phyloP scores from a whole-genome alignment of 768 basidiomycete species.

The Hemileccinum rubropunctum region DNA sequence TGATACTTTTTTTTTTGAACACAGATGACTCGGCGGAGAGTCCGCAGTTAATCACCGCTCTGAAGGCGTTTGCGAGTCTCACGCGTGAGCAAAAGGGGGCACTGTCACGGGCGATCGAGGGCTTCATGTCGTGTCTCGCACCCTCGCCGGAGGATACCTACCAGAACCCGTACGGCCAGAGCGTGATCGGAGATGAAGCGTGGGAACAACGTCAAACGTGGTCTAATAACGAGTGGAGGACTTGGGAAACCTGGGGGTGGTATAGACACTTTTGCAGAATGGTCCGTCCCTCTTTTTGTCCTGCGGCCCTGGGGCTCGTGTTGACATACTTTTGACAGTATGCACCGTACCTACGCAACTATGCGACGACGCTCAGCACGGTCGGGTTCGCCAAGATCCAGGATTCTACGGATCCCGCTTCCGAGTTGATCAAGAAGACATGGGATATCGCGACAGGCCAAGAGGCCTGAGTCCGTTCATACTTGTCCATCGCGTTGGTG shows the following conservation, averaged over 20 bases:
- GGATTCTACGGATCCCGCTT: constrained; percentile 53
- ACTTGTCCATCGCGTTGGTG: neutral
- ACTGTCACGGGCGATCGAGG: constrained; percentile 67
- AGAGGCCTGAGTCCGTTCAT: constrained; percentile 28
- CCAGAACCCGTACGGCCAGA: constrained; percentile 50
- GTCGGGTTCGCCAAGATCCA: constrained; percentile 69
- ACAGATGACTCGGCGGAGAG: constrained; percentile 56
- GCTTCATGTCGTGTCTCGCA: constrained; percentile 67
- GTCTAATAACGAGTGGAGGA: constrained; percentile 73
- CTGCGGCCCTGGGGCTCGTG: neutral
- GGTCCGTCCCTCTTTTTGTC: constrained; percentile 44
- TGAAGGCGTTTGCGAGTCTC: constrained; percentile 73
- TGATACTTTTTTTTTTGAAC: neutral
- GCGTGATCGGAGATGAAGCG: constrained; percentile 59
- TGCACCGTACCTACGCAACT: constrained; percentile 74
- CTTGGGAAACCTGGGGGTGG: constrained; percentile 91
- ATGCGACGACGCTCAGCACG: constrained; percentile 64
- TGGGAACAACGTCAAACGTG: constrained; percentile 73
- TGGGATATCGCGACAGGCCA: constrained; percentile 74
- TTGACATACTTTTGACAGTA: constrained; percentile 46
- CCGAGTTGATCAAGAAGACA: constrained; percentile 56
- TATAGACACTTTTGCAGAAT: constrained; percentile 83
- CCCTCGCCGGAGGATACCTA: constrained; percentile 39
- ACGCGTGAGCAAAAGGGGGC: constrained; percentile 75
- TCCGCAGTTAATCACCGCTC: constrained; percentile 63